phyloP scores from a whole-genome alignment of 768 basidiomycete genomes.

The button mushroom (Agaricus bisporus) region DNA sequence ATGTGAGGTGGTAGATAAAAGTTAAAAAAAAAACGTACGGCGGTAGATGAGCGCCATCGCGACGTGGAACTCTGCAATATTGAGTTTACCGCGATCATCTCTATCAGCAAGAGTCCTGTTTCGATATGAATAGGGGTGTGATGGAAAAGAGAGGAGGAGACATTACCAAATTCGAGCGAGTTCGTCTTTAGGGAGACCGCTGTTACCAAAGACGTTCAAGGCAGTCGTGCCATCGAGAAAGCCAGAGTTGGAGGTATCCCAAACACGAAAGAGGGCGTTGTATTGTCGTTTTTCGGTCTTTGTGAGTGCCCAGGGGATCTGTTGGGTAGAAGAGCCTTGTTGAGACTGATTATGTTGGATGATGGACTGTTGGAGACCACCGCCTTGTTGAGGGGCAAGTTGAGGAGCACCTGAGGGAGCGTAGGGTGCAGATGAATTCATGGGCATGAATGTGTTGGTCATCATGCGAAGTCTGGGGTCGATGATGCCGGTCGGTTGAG shows the following conservation, averaged over 20 bases:
- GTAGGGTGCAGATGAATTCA: conserved; percentile 55
- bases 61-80: conserved; percentile 93
- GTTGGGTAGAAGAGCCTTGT: conserved; percentile 56
- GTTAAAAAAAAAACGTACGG: too few species aligned
- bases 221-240: conserved; percentile 86
- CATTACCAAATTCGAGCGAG: conserved; percentile 85
- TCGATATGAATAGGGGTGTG: not conserved
- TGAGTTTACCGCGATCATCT: conserved; percentile 92
- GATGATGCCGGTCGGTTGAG: conserved; percentile 74
- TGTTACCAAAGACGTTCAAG: conserved; percentile 90
- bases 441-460: conserved; percentile 89
- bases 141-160: conserved; percentile 6
- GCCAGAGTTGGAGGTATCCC: conserved; percentile 77
- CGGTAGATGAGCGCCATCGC: conserved; percentile 98
- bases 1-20: too few species aligned
- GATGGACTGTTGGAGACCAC: conserved; percentile 76
- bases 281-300: conserved; percentile 95
- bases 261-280: conserved; percentile 94
- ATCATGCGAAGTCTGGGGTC: conserved; percentile 86
- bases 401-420: conserved; percentile 57
- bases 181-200: conserved; percentile 84
- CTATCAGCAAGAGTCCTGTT: conserved; percentile 86
- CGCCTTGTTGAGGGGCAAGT: conserved; percentile 58
- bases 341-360: conserved; percentile 80
- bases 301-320: conserved; percentile 80